Base-by-base conservation (phyloP, 1,284 basidiomycete genomes). In the Melampsora americana region DNA sequence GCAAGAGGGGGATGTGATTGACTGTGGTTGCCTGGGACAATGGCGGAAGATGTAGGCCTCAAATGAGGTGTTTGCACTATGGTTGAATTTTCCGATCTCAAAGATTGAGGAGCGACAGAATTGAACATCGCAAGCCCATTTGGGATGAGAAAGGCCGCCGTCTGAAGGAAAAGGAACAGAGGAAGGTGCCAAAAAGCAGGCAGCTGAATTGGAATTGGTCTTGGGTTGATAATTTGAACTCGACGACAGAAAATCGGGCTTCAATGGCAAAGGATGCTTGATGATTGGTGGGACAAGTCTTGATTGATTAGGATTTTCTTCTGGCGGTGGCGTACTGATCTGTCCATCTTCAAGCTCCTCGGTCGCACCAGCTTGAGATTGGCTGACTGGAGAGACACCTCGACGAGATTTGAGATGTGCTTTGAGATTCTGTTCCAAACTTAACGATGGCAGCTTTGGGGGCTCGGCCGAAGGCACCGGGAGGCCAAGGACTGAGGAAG, bases 241-340 rank as follows among this genome's bases (percentile, higher is more conserved):
- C 53, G 26, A 23, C 53, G 53, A 23, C n/a, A 28, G n/a, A 23
- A 56, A 56, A n/a, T 23, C 26, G 6, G 53, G 53, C 53, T 56
- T 56, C 26, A 14, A 14, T 1, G 53, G 53, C 26, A 56, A 14
- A 56, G 53, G 53, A 56, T 56, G 53, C 53, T 56, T 56, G 53
- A 56, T 56, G 6, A 18, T 56, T n/a, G 7, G 53, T 28, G 26
- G 20, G 5, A 18, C 5, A 28, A 56, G n/a, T 28, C n/a, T 56
- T n/a, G 26, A n/a, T 23, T 18, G 53, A n/a, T 14, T 56, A 56
- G 53, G 53, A 23, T 56, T 6, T 28, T 56, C 53, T 23, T 56
- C 53, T n/a, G 53, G 53, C 12, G 53, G 53, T n/a, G 53, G 53
- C 53, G 53, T 56, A 56, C n/a, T 28, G 12, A 56, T 56, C 53